Evolutionary conservation across 768 basidiomycete genomes (phyloP), one percentile per base, ranked within the genome.

Genomic region (Tricholoma matsutake): DNA sequence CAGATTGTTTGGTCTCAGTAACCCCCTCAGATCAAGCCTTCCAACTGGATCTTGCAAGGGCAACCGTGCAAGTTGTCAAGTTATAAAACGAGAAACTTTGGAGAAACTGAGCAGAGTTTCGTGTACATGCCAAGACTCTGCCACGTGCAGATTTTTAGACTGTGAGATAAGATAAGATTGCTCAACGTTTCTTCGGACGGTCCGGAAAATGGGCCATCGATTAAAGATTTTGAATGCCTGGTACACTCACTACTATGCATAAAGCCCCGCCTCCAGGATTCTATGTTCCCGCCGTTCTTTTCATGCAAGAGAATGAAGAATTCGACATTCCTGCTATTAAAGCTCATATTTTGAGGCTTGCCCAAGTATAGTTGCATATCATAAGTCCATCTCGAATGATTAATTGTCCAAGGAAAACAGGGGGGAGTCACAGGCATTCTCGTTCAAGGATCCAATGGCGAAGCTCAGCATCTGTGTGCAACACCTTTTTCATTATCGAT

Each of bases 231-330:
- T n/a, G 16, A 28, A 57, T 16, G 56, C 31, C 8, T 39, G 37
- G 49, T 63, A 57, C 37, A 18, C 41, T 25, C 41, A 25, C 45
- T 28, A 60, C 60, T 31, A 72, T 68, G 69, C 71, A 75, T 41
- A 37, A 59, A 14, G 79, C 86, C 18, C 87, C 88, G 13, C 86
- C 87, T 2, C 77, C 83, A 34, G 91, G 91, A 4, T 79, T 86
- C 59, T 92, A 92, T 69, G 88, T 90, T 25, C 92, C 92, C 10
- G 86, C 92, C 3, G 86, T 92, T 57, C 76, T 94, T 47, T 91
- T 88, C 72, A 85, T 88, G 65, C 81, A 86, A 53, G 76, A 84
- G 58, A 78, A 89, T 64, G 88, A 91, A 61, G 83, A 89, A 29
- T 74, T 94, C 56, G 88, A 96, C 65, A 71, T 87, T 13, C 78